phyloP scores from a whole-genome alignment of 2,329 filamentous ascomycete species.

The Sporothrix humicola region DNA sequence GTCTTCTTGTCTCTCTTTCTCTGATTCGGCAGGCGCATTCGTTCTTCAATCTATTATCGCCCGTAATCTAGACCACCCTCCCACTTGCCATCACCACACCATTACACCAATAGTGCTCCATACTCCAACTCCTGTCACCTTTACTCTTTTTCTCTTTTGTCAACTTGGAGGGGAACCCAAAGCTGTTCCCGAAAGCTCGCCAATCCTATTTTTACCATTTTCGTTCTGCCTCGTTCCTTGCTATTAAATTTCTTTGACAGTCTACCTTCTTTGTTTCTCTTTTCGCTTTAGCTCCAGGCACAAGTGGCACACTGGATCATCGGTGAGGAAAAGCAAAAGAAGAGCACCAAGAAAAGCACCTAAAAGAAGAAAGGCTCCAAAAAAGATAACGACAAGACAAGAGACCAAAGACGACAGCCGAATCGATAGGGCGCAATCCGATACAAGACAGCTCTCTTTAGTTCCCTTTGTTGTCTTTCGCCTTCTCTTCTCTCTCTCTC shows the following conservation, averaged over 20 bases:
- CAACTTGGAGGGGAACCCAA: no score
- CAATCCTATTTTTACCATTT: neutral
- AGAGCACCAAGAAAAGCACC: neutral
- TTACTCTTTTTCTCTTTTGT: neutral
- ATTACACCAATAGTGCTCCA: neutral
- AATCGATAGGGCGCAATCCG: constrained; percentile 6
- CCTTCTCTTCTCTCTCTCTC: neutral
- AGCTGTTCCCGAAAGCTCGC: neutral
- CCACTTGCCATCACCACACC: constrained; percentile 1
- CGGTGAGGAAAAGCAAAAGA: constrained; percentile 1
- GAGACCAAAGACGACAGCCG: neutral
- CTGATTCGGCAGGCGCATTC: constrained; percentile 16
- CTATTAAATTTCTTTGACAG: neutral
- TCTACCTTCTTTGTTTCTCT: neutral
- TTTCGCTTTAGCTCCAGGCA: constrained; percentile 27
- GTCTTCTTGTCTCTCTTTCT: neutral
- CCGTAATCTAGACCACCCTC: constrained; percentile 19
- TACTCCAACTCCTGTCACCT: neutral
- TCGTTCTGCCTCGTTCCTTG: neutral
- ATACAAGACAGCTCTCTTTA: neutral
- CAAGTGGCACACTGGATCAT: constrained; percentile 12
- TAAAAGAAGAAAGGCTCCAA: neutral
- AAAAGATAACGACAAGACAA: constrained; percentile 11
- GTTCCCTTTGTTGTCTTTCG: constrained; percentile 4
- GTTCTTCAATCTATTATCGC: neutral